These are phyloP conservation scores for Rhodamnia argentea DNA, from an alignment of 345 rosid species.

Conservation along the genomic window DNA sequence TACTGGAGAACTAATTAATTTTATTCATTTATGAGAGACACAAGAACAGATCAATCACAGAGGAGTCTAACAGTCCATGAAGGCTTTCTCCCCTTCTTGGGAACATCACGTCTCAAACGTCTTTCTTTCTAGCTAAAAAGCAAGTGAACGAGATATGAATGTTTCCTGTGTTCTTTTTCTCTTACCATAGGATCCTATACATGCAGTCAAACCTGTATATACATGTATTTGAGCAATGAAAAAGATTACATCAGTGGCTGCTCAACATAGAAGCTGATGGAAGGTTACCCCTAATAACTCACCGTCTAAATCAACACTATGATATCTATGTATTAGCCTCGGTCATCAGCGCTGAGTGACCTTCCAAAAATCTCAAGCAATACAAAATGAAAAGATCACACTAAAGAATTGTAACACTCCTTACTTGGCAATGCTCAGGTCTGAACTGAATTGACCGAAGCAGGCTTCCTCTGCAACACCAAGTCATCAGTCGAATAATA, in stretches of 20 bases:
- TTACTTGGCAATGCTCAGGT: background rate
- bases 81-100: background rate
- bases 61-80: background rate
- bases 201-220: background rate
- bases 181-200: background rate
- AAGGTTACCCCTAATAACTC: background rate
- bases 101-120: background rate
- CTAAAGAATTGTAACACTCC: background rate
- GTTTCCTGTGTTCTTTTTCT: background rate
- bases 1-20: background rate
- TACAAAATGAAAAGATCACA: background rate
- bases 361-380: background rate
- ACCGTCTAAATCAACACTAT: background rate
- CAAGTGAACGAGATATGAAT: background rate
- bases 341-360: background rate
- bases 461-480: slow-evolving; percentile 50
- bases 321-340: background rate
- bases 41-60: background rate
- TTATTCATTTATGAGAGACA: background rate
- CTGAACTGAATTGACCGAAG: slow-evolving; percentile 17
- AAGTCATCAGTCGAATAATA: slow-evolving; percentile 96
- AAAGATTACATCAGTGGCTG: background rate
- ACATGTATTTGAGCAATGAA: background rate
- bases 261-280: background rate
- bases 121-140: background rate